Base-by-base conservation (phyloP, 805 yeast genomes). In the Saccharomycopsis fermentans region DNA sequence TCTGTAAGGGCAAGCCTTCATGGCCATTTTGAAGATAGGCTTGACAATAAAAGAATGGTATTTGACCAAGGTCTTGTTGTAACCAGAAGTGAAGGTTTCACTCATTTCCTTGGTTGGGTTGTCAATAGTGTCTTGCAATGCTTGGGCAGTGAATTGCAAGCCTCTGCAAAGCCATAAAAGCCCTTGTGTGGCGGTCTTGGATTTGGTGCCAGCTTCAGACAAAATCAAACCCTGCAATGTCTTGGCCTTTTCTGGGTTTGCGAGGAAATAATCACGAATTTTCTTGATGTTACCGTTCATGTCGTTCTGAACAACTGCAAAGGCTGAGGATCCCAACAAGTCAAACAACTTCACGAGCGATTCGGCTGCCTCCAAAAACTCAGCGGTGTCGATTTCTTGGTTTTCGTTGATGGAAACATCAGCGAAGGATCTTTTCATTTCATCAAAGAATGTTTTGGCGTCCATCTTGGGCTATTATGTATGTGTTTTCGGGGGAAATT, bases 1-100 rank as follows among this genome's bases (percentile, higher is more conserved):
- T 75, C 96, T 82, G 73, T 88, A 90, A 12, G 97, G 97, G 72
- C 96, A 88, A 1, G 96, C 95, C 72, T 87, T 87, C 96, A 90
- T 90, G 54, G 97, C 97, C 70, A 90, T 78, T 74, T 88, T 88
- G 81, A 90, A 90, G 56, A 90, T 82, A 29, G 96, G 96, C 68
- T 85, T 86, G 62, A 90, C 78, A 67, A 90, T 75, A 79, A 90
- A 81, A 57, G 85, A 83, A 74, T 90, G 97, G 73, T 82, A 84
- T 71, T 90, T 83, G 60, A 86, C 79, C 69, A 90, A 79, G 4
- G 96, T 90, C 73, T 85, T 86, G 62, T 77, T 68, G 75, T 90
- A 90, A n/a, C 96, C 87, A 66, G 84, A 86, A 57, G 90, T 87
- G 77, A 90, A 90, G 35, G 95, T 82, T 68, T 77, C 81, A 58